phyloP scores from a whole-genome alignment of 177 flowering plant species.

The Tripterygium wilfordii region DNA sequence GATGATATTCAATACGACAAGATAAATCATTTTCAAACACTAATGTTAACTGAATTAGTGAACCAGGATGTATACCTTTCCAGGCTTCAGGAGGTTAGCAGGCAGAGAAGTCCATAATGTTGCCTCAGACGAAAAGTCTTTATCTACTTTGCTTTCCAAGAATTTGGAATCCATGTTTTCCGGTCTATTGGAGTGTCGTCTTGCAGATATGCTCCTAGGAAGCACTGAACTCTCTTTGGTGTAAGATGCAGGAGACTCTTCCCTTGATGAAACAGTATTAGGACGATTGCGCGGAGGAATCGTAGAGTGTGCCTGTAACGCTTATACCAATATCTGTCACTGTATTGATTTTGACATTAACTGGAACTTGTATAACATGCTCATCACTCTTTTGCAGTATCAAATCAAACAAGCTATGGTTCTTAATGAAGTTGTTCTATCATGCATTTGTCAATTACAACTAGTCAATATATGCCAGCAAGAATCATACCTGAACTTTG shows the following conservation, averaged over 20 bases:
- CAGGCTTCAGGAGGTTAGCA: conserved; percentile 51
- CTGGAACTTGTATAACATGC: too few relatives aligned
- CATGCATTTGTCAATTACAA: too few relatives aligned
- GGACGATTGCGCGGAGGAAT: conserved; percentile 28
- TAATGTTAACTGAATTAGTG: too few relatives aligned
- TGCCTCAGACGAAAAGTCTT: conserved; percentile 32
- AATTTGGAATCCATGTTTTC: conserved; percentile 27
- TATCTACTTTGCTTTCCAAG: conserved; percentile 25
- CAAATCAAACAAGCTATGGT: too few relatives aligned
- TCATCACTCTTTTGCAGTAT: too few relatives aligned
- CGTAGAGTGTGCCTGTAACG: conserved; percentile 34
- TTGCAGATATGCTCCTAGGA: conserved; percentile 19
- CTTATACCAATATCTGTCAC: conserved; percentile 8
- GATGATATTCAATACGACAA: background rate
- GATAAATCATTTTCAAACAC: background rate
- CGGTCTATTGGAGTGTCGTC: conserved; percentile 27
- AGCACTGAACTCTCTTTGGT: conserved; percentile 21
- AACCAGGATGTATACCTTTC: conserved; percentile 57
- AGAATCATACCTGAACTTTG: conserved; percentile 61
- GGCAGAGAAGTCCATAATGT: conserved; percentile 66
- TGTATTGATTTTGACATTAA: conserved; percentile 2
- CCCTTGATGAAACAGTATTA: conserved; percentile 22
- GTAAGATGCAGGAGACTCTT: conserved; percentile 20
- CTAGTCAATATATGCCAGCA: too few relatives aligned
- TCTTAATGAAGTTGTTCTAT: too few relatives aligned